These are phyloP conservation scores for Lentithecium fluviatile DNA, from an alignment of 495 filamentous ascomycete genomes.

Conservation along the genomic window DNA sequence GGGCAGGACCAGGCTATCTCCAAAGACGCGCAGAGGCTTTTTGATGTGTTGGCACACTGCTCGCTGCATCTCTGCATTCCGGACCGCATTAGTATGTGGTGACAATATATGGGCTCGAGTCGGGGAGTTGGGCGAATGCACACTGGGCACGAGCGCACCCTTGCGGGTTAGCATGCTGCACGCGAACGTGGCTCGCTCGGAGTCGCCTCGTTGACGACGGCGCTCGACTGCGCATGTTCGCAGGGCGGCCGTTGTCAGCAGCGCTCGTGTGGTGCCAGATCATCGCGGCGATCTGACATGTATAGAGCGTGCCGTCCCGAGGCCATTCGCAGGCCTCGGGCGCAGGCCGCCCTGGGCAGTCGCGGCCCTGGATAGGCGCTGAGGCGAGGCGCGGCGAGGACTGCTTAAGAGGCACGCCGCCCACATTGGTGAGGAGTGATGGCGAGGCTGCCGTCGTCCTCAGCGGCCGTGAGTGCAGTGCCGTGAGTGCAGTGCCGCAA, in stretches of 20 bases:
- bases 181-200: conserved; percentile 21
- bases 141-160: conserved; percentile 32
- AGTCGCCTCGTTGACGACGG: conserved; percentile 29
- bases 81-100: conserved; percentile 33
- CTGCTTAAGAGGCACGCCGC: conserved; percentile 7
- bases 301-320: conserved; percentile 29
- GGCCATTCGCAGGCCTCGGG: background rate
- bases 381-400: too few species aligned
- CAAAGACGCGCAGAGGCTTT: conserved; percentile 21
- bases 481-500: background rate
- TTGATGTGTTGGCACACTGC: conserved; percentile 36
- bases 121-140: conserved; percentile 34
- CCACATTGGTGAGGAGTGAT: conserved; percentile 4
- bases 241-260: conserved; percentile 29
- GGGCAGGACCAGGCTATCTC: conserved; percentile 28
- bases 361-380: too few species aligned
- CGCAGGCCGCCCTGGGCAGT: conserved; percentile 8
- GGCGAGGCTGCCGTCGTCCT: background rate
- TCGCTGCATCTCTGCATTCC: conserved; percentile 29
- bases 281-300: conserved; percentile 15
- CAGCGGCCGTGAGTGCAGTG: too few species aligned
- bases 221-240: conserved; percentile 28
- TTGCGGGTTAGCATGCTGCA: conserved; percentile 28
- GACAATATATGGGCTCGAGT: conserved; percentile 27
- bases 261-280: conserved; percentile 33